Evolutionary conservation across 306 rosid species (phyloP).

Genomic region (Sicyos edulis): DNA sequence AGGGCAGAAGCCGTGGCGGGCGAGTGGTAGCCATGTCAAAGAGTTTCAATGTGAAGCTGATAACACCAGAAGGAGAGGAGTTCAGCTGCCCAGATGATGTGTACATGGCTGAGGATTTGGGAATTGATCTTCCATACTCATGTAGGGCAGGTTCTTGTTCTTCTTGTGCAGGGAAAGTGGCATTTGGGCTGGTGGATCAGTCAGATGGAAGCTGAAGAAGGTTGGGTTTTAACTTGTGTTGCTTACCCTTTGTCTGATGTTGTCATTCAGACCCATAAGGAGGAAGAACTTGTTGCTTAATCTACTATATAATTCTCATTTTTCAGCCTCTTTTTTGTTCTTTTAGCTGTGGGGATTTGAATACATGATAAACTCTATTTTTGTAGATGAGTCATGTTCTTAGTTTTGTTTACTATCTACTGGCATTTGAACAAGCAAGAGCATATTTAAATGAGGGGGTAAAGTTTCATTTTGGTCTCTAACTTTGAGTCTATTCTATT

Average conservation of each 20-base stretch:
- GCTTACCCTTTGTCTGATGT: constrained; percentile 51
- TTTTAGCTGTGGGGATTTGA: too few relatives aligned
- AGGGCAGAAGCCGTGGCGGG: constrained; percentile 42
- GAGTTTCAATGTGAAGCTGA: constrained; percentile 45
- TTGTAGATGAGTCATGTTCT: too few relatives aligned
- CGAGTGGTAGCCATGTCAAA: constrained; percentile 46
- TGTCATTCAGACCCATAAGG: constrained; percentile 78
- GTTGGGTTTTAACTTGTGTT: constrained; percentile 70
- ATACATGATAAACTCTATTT: too few relatives aligned
- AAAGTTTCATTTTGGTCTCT: too few relatives aligned
- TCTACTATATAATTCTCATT: background rate
- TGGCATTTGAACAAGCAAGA: too few relatives aligned
- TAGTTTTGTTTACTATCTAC: too few relatives aligned
- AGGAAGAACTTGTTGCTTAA: constrained; percentile 35
- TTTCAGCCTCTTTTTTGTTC: background rate
- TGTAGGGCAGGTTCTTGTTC: constrained; percentile 93
- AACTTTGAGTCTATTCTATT: too few relatives aligned
- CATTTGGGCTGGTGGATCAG: constrained; percentile 45
- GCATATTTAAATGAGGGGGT: too few relatives aligned
- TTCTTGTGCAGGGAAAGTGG: constrained; percentile 61
- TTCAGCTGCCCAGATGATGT: constrained; percentile 49
- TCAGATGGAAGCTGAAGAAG: constrained; percentile 38
- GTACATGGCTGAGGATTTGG: constrained; percentile 59
- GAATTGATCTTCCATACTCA: constrained; percentile 70
- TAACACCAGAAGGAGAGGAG: constrained; percentile 60